phyloP scores from a whole-genome alignment of 768 basidiomycete genomes.

The Russula dissimulans region DNA sequence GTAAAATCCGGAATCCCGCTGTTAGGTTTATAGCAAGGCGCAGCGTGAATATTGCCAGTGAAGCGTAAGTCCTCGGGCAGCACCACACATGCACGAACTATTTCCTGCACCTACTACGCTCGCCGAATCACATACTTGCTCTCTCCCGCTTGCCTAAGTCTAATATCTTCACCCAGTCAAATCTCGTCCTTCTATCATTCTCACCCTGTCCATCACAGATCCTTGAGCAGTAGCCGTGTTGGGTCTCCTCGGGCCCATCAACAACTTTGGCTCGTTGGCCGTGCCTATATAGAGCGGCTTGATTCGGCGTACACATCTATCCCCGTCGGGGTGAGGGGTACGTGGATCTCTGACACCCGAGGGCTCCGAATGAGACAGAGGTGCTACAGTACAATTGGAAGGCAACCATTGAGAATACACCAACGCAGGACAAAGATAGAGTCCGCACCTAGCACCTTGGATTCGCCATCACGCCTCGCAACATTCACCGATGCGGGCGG shows the following conservation, averaged over 20 bases:
- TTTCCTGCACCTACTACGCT: background rate
- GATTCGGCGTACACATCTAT: background rate
- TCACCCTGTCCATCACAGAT: conserved; percentile 16
- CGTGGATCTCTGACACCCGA: background rate
- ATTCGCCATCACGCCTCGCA: no score
- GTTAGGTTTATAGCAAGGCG: no score
- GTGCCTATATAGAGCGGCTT: background rate
- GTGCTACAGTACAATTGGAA: background rate
- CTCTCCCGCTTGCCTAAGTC: background rate
- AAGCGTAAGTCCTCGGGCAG: no score
- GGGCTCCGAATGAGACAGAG: background rate
- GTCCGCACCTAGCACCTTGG: background rate
- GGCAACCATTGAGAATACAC: background rate
- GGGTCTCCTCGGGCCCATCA: conserved; percentile 2
- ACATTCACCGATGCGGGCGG: background rate
- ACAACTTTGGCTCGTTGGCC: background rate
- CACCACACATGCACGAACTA: background rate
- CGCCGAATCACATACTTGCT: background rate
- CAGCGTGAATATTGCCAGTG: no score
- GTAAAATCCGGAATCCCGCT: no score
- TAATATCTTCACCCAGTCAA: background rate
- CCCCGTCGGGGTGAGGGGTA: background rate
- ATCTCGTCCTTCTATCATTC: conserved; percentile 9
- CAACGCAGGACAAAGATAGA: background rate
- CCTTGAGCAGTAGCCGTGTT: background rate